phyloP scores from a whole-genome alignment of 441 rosid genomes.

The Eugenia klotzschiana region DNA sequence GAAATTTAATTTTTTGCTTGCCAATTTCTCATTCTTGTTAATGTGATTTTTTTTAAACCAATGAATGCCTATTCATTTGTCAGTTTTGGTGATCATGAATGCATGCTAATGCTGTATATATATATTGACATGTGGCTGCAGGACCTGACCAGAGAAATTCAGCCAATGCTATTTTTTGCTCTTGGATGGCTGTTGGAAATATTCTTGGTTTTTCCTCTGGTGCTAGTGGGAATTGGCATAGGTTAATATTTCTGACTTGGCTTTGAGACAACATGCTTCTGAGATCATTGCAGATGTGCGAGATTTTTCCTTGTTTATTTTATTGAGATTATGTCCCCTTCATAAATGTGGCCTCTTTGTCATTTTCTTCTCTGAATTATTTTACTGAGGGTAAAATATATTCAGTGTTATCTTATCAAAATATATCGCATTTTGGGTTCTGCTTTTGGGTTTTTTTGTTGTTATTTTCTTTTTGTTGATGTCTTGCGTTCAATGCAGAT shows the following conservation, averaged over 20 bases:
- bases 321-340: neutral
- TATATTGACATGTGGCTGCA: slow-evolving; percentile 9
- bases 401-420: neutral
- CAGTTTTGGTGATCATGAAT: neutral
- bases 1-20: neutral
- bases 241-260: slow-evolving; percentile 27
- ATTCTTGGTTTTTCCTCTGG: slow-evolving; percentile 95
- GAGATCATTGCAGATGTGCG: neutral
- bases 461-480: neutral
- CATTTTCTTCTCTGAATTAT: neutral
- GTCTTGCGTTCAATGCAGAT: slow-evolving; percentile 33
- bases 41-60: neutral
- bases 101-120: slow-evolving; percentile 5
- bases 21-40: neutral
- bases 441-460: neutral
- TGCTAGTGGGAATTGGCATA: slow-evolving; percentile 84
- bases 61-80: neutral
- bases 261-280: neutral
- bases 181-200: slow-evolving; percentile 96
- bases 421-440: neutral
- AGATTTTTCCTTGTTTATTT: neutral
- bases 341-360: neutral
- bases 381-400: neutral
- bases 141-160: slow-evolving; percentile 91
- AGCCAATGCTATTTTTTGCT: slow-evolving; percentile 85